These are phyloP conservation scores for Orbilia blumenaviensis DNA, from an alignment of 2,329 filamentous ascomycete genomes.

Conservation along the genomic window DNA sequence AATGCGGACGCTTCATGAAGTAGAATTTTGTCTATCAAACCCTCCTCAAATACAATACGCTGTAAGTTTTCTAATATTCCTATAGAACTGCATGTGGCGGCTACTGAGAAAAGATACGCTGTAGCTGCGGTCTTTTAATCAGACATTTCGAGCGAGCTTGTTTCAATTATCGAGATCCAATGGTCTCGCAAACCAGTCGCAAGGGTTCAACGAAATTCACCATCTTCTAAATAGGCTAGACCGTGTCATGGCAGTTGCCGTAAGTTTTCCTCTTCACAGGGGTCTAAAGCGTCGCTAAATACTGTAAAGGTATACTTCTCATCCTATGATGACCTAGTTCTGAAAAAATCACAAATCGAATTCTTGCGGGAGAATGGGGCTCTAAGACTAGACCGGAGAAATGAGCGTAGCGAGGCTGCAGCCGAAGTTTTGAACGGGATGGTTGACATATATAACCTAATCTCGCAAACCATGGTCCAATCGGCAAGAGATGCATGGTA, in stretches of 20 bases:
- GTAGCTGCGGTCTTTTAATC: no score
- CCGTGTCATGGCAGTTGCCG: not conserved
- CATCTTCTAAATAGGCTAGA: conserved; percentile 10
- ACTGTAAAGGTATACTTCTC: not conserved
- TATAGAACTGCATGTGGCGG: no score
- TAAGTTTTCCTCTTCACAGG: not conserved
- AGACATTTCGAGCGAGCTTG: no score
- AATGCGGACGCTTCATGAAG: not conserved
- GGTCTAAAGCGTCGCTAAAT: not conserved
- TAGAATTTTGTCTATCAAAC: not conserved
- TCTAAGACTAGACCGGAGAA: not conserved
- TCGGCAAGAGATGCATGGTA: not conserved
- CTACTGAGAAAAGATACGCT: no score
- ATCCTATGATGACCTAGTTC: not conserved
- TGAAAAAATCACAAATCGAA: conserved; percentile 8
- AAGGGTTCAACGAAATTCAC: not conserved
- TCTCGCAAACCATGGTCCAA: not conserved
- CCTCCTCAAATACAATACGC: not conserved
- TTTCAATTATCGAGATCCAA: no score
- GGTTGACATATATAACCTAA: not conserved
- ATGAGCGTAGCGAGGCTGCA: not conserved
- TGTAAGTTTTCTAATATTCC: no score
- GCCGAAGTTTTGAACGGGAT: not conserved
- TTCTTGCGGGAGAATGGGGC: not conserved
- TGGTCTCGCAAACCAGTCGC: no score